These are phyloP conservation scores for Arthrocladium fulminans DNA, from an alignment of 2,329 filamentous ascomycete genomes.

Conservation along the genomic window DNA sequence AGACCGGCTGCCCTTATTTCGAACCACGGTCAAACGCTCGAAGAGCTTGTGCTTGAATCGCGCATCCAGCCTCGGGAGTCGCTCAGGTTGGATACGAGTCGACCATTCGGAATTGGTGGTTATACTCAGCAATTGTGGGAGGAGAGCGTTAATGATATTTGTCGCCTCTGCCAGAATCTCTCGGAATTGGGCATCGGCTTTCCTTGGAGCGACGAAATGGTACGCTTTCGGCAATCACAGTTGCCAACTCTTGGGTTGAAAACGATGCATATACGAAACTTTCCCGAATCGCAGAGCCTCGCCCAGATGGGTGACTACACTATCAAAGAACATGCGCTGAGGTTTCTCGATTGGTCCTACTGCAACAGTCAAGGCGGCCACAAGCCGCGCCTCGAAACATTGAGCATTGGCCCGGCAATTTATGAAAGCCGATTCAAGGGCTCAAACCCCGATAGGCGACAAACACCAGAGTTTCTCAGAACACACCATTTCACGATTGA, in stretches of 20 bases:
- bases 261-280: slow-evolving; percentile 24
- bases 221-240: slow-evolving; percentile 19
- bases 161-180: slow-evolving; percentile 20
- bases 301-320: slow-evolving; percentile 22
- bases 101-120: slow-evolving; percentile 21
- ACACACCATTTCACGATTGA: slow-evolving; percentile 23
- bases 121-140: slow-evolving; percentile 23
- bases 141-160: slow-evolving; percentile 21
- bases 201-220: slow-evolving; percentile 23
- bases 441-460: not conserved
- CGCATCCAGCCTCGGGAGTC: slow-evolving; percentile 23
- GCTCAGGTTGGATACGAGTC: slow-evolving; percentile 20
- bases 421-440: slow-evolving; percentile 21
- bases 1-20: slow-evolving; percentile 16
- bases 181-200: slow-evolving; percentile 22
- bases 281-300: slow-evolving; percentile 19
- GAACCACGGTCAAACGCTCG: slow-evolving; percentile 20
- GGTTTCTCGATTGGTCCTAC: slow-evolving; percentile 24
- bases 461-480: slow-evolving; percentile 20
- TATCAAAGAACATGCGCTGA: slow-evolving; percentile 22
- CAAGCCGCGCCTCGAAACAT: slow-evolving; percentile 16
- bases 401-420: slow-evolving; percentile 22
- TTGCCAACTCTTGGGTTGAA: slow-evolving; percentile 18
- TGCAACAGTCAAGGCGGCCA: slow-evolving; percentile 12
- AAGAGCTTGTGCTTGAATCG: slow-evolving; percentile 20